These are phyloP conservation scores for Xylaria sp. DNA, from an alignment of 2,329 filamentous ascomycete species.

Conservation along the genomic window DNA sequence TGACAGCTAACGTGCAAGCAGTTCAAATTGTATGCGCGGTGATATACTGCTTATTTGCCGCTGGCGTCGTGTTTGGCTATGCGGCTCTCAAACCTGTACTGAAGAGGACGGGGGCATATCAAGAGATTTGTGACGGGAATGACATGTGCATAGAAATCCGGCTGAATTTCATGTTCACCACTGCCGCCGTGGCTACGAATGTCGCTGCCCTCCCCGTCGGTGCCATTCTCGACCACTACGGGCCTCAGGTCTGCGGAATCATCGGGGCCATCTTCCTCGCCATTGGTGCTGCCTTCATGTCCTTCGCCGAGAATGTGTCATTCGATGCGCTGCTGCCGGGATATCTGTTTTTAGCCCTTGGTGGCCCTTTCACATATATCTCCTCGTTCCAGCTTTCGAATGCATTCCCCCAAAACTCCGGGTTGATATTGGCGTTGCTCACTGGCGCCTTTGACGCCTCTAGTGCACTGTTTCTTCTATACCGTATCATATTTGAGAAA, in stretches of 20 bases:
- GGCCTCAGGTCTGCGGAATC: slow-evolving; percentile 79
- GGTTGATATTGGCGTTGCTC: slow-evolving; percentile 81
- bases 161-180: slow-evolving; percentile 92
- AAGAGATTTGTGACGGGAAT: slow-evolving; percentile 64
- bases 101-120: slow-evolving; percentile 77
- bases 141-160: slow-evolving; percentile 66
- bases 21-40: slow-evolving; percentile 77
- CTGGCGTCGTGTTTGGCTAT: slow-evolving; percentile 86
- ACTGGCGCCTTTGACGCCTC: slow-evolving; percentile 88
- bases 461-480: slow-evolving; percentile 80
- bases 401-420: slow-evolving; percentile 80
- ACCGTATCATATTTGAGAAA: slow-evolving; percentile 75
- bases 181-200: slow-evolving; percentile 88
- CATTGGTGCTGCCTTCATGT: slow-evolving; percentile 77
- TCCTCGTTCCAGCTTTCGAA: slow-evolving; percentile 87
- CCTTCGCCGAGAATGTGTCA: slow-evolving; percentile 70
- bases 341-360: slow-evolving; percentile 80
- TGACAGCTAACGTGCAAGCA: slow-evolving; percentile 49
- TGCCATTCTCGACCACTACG: slow-evolving; percentile 83
- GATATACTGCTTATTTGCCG: slow-evolving; percentile 78
- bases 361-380: slow-evolving; percentile 84
- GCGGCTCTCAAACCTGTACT: slow-evolving; percentile 86
- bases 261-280: slow-evolving; percentile 76
- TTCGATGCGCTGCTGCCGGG: slow-evolving; percentile 81
- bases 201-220: slow-evolving; percentile 87